These are phyloP conservation scores for Monosporascus sp. DNA, from an alignment of 2,329 filamentous ascomycete genomes.

Conservation along the genomic window DNA sequence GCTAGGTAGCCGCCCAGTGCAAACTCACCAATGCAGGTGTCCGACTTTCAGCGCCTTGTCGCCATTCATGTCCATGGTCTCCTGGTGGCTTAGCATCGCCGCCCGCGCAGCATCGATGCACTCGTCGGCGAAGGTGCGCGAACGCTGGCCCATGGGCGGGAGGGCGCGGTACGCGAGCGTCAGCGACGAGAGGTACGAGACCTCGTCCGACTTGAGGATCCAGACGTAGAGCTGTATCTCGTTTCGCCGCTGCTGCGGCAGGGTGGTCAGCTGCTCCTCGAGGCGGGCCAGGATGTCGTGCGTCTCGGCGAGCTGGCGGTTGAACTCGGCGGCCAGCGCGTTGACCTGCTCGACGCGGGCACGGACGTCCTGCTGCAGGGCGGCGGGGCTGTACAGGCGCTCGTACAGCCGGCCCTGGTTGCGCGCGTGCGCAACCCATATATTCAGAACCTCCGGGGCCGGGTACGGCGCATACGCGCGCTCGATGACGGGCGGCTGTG, in stretches of 20 bases:
- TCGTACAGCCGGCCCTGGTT: conserved; percentile 53
- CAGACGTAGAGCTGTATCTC: conserved; percentile 23
- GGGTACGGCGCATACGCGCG: conserved; percentile 29
- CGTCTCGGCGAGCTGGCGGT: conserved; percentile 26
- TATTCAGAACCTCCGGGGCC: conserved; percentile 31
- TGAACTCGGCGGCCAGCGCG: conserved; percentile 25
- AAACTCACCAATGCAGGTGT: conserved; percentile 39
- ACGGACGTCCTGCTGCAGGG: conserved; percentile 29
- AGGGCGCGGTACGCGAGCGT: conserved; percentile 39
- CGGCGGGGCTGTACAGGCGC: conserved; percentile 43
- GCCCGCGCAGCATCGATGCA: conserved; percentile 38
- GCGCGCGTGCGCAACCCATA: conserved; percentile 48
- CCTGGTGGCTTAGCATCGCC: conserved; percentile 35
- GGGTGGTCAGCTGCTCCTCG: conserved; percentile 1
- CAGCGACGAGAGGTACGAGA: conserved; percentile 36
- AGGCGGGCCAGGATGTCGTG: conserved; percentile 18
- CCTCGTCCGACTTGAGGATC: conserved; percentile 34
- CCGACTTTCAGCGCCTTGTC: conserved; percentile 33
- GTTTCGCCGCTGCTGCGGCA: no score
- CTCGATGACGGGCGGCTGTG: conserved; percentile 26
- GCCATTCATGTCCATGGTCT: conserved; percentile 34
- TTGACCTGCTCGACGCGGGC: conserved; percentile 29
- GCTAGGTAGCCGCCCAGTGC: not conserved
- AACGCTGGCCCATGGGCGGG: conserved; percentile 24
- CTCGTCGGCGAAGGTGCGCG: conserved; percentile 33